Evolutionary conservation across 345 rosid genomes (phyloP).

Genomic region (Corymbia maculata): DNA sequence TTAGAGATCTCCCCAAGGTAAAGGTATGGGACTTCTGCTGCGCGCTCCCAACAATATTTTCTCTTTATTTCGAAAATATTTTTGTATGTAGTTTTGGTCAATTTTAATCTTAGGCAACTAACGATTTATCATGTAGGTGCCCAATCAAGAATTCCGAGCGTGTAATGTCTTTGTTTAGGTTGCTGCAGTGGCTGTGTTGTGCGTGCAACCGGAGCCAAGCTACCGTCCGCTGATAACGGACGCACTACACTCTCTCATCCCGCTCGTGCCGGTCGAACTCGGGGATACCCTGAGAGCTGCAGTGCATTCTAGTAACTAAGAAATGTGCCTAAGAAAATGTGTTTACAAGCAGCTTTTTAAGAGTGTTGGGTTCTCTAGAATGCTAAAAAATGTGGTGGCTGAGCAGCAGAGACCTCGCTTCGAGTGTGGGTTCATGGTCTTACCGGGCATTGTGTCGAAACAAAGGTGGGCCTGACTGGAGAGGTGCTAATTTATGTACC

Average conservation of each 20-base stretch:
- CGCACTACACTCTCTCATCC: constrained; percentile 78
- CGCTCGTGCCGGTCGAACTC: constrained; percentile 69
- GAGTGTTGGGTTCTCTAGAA: background rate
- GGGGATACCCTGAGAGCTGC: constrained; percentile 68
- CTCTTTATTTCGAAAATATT: too few species aligned
- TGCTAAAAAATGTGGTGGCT: background rate
- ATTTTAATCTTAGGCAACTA: too few species aligned
- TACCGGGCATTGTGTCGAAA: background rate
- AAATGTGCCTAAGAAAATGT: background rate
- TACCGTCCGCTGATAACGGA: constrained; percentile 86
- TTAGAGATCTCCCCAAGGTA: too few species aligned
- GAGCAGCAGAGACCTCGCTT: background rate
- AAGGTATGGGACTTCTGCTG: too few species aligned
- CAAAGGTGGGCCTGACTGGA: background rate
- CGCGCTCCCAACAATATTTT: too few species aligned
- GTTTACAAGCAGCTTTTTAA: background rate
- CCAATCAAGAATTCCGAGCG: too few species aligned
- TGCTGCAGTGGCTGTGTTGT: constrained; percentile 90
- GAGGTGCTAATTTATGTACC: background rate
- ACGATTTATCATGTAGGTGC: too few species aligned
- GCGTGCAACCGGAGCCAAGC: constrained; percentile 89
- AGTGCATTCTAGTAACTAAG: background rate
- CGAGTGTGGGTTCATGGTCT: background rate
- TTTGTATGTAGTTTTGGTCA: too few species aligned
- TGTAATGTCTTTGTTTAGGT: constrained; percentile 34